Evolutionary conservation across 2,329 filamentous ascomycete genomes (phyloP).

Genomic region (Cladophialophora bantiana): DNA sequence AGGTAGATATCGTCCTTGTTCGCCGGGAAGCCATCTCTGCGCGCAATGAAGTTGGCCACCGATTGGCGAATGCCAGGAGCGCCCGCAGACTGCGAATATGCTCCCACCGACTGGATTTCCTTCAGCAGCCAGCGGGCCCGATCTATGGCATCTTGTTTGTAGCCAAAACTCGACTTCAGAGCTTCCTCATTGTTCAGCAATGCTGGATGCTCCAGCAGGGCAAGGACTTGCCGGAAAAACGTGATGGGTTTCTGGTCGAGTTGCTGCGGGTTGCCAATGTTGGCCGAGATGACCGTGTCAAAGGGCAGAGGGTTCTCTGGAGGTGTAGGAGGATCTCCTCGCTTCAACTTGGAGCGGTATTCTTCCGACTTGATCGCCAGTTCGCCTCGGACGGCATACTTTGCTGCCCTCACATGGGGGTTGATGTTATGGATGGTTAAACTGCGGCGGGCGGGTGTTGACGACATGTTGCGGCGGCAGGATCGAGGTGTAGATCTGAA

Average conservation of each 20-base stretch:
- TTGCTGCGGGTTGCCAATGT: conserved; percentile 99
- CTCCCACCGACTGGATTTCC: conserved; percentile 88
- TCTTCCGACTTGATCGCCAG: conserved; percentile 92
- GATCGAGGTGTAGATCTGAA: conserved; percentile 27
- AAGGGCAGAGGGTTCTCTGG: conserved; percentile 74
- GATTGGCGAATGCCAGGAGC: conserved; percentile 85
- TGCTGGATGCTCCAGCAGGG: conserved; percentile 86
- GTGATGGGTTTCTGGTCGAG: conserved; percentile 98
- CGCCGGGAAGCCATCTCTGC: conserved; percentile 87
- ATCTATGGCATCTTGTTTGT: conserved; percentile 87
- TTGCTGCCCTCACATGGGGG: conserved; percentile 80
- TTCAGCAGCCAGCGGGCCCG: conserved; percentile 81
- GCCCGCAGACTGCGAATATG: conserved; percentile 94
- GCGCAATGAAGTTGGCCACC: conserved; percentile 89
- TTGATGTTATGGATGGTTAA: conserved; percentile 91
- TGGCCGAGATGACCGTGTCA: conserved; percentile 89
- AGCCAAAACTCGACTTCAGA: conserved; percentile 77
- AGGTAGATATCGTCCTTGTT: conserved; percentile 85
- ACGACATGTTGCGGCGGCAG: conserved; percentile 54
- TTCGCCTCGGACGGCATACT: conserved; percentile 97
- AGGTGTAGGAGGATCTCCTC: conserved; percentile 48
- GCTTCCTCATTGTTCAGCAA: conserved; percentile 83
- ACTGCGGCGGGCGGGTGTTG: conserved; percentile 54
- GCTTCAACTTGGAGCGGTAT: conserved; percentile 75
- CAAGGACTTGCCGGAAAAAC: conserved; percentile 97